Conservation (phyloP, 441 rosid genomes). For the Erysimum pusillum region DNA sequence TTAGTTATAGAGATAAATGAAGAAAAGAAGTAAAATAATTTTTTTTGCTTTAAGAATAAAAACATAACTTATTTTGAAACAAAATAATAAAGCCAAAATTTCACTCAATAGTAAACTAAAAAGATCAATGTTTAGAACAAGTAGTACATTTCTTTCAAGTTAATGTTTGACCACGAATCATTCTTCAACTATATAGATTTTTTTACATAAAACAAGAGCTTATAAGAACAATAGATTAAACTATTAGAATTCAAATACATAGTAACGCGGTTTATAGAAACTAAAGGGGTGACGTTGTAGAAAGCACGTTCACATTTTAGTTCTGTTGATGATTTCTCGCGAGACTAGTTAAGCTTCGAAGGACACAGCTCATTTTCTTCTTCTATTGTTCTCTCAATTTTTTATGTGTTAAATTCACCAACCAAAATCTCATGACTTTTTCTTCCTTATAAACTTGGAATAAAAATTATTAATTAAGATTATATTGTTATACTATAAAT, state of each 20-base stretch:
- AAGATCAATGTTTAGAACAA: conserved; percentile 20
- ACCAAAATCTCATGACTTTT: conserved; percentile 39
- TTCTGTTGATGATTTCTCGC: conserved; percentile 9
- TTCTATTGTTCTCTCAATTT: not conserved
- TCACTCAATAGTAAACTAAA: conserved; percentile 1
- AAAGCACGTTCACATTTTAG: conserved; percentile 44
- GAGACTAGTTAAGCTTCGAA: conserved; percentile 4
- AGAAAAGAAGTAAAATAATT: too few species aligned
- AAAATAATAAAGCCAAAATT: not conserved
- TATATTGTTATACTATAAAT: not conserved
- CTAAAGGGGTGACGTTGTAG: conserved; percentile 34
- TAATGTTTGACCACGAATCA: conserved; percentile 33
- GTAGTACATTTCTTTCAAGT: conserved; percentile 5
- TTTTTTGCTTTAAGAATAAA: not conserved
- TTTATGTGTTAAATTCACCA: conserved; percentile 11
- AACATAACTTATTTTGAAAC: not conserved
- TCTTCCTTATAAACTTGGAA: conserved; percentile 16
- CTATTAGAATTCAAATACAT: conserved; percentile 17
- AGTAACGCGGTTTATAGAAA: conserved; percentile 36
- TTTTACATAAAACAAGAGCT: not conserved
- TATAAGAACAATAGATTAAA: not conserved
- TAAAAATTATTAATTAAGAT: not conserved
- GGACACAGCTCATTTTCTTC: conserved; percentile 33
- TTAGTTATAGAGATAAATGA: too few species aligned
- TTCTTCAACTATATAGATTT: not conserved